A percentile compares a stretch with the other conserved stretches of the same genome.
These are phyloP conservation scores for Metschnikowia koreensis DNA, from an alignment of 805 yeast genomes.

Conservation along the genomic window DNA sequence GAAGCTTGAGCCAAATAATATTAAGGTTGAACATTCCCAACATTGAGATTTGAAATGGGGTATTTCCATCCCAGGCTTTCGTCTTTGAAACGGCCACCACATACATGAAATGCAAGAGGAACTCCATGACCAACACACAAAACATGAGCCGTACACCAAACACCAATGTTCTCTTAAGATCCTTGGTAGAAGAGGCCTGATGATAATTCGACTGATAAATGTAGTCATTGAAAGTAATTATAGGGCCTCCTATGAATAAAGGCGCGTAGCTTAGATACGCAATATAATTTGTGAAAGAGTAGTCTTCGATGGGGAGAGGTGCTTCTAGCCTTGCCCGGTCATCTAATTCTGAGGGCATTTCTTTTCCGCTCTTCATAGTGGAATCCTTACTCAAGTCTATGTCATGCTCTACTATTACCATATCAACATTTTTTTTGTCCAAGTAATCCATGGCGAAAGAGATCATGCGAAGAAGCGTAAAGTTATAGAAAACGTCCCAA, in stretches of 20 bases:
- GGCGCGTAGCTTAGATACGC: constrained; percentile 86
- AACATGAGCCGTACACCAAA: constrained; percentile 69
- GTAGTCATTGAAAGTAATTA: constrained; percentile 88
- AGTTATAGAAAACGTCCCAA: constrained; percentile 96
- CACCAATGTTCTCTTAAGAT: constrained; percentile 46
- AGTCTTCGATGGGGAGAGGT: constrained; percentile 59
- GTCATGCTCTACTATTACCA: not conserved
- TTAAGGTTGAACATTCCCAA: constrained; percentile 87
- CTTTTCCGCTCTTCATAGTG: not conserved
- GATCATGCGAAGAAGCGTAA: constrained; percentile 78
- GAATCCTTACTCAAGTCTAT: constrained; percentile 2
- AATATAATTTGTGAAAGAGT: constrained; percentile 61
- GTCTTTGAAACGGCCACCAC: constrained; percentile 91
- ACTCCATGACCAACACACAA: constrained; percentile 86
- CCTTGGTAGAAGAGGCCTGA: constrained; percentile 53
- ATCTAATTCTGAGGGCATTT: constrained; percentile 27
- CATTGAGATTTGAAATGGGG: constrained; percentile 94
- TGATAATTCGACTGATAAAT: constrained; percentile 65
- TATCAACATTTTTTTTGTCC: constrained; percentile 27
- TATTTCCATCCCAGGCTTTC: constrained; percentile 83
- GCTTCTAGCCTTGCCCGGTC: constrained; percentile 68
- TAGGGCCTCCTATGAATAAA: constrained; percentile 91
- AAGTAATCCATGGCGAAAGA: constrained; percentile 80
- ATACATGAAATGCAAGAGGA: constrained; percentile 80
- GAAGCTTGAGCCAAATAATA: constrained; percentile 86